Percentiles rank a stretch among this genome's conserved stretches.
These are phyloP conservation scores for Pterulicium gracile DNA, from an alignment of 1,284 basidiomycete genomes.

Conservation along the genomic window DNA sequence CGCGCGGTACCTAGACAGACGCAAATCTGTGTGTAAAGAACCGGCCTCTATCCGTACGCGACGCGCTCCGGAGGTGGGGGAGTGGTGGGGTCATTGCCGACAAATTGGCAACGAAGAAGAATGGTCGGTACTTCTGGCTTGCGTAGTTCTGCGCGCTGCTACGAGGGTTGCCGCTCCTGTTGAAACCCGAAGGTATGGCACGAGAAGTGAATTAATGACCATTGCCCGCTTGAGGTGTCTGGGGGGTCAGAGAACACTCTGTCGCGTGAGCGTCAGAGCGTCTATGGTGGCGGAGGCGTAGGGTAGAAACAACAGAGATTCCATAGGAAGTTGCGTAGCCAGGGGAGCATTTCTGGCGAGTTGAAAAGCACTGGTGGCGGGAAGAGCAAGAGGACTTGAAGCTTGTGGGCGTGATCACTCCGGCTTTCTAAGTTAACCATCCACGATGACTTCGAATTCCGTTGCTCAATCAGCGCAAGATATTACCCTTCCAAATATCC, in stretches of 20 bases:
- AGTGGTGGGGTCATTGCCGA: neutral
- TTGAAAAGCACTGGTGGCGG: neutral
- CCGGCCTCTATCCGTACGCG: neutral
- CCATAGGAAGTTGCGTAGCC: neutral
- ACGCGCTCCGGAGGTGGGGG: neutral
- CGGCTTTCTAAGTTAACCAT: no score
- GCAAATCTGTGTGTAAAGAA: neutral
- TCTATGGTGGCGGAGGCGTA: neutral
- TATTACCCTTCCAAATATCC: conserved; percentile 30
- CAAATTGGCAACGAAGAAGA: neutral
- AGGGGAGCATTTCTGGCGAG: neutral
- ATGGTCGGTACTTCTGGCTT: neutral
- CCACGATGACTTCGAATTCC: no score
- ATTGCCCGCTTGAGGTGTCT: neutral
- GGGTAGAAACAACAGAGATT: neutral
- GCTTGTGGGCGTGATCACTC: no score
- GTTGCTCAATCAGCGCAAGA: conserved; percentile 21
- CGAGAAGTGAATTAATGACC: neutral
- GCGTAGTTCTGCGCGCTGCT: neutral
- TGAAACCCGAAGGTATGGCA: neutral
- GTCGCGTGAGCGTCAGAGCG: neutral
- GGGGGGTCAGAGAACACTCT: neutral
- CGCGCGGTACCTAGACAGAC: neutral
- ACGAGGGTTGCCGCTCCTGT: neutral
- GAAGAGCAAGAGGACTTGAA: neutral